Evolutionary conservation across 495 filamentous ascomycete genomes (phyloP).

Genomic region (Tuber magnatum): DNA sequence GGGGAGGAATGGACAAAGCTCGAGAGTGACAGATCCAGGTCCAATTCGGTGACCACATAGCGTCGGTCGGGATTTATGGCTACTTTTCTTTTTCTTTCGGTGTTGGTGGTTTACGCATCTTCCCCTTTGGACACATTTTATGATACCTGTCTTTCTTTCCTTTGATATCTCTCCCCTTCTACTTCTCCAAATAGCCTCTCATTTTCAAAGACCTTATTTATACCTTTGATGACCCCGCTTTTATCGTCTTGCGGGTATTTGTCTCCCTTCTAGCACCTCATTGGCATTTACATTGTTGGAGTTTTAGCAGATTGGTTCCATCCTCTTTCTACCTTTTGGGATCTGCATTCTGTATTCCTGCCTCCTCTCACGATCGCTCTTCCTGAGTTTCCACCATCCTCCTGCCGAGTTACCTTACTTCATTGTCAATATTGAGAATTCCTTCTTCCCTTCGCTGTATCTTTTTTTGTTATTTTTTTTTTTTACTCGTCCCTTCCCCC

Average conservation of each 20-base stretch:
- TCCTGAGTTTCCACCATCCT: background rate
- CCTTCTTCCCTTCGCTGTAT: conserved; percentile 4
- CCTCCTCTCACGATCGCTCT: background rate
- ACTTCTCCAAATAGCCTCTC: background rate
- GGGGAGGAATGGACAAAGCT: conserved; percentile 35
- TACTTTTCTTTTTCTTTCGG: conserved; percentile 14
- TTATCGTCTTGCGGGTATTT: background rate
- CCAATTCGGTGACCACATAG: conserved; percentile 25
- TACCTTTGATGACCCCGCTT: background rate
- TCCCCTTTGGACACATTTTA: conserved; percentile 17
- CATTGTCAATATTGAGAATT: conserved; percentile 3
- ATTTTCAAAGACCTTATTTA: conserved; percentile 1
- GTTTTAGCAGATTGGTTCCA: background rate
- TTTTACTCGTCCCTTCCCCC: background rate
- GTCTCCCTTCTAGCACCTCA: conserved; percentile 3
- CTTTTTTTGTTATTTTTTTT: background rate
- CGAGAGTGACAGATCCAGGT: conserved; percentile 31
- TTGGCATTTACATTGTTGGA: conserved; percentile 4
- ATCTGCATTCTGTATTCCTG: background rate
- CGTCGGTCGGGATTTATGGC: conserved; percentile 24
- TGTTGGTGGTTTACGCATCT: conserved; percentile 28
- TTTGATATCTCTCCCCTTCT: background rate
- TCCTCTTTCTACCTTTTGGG: background rate
- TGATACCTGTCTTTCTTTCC: conserved; percentile 32
- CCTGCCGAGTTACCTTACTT: background rate